Evolutionary conservation across 768 basidiomycete species (phyloP), one percentile per base, ranked within the genome.

Genomic region (Kwoniella dejecticola): DNA sequence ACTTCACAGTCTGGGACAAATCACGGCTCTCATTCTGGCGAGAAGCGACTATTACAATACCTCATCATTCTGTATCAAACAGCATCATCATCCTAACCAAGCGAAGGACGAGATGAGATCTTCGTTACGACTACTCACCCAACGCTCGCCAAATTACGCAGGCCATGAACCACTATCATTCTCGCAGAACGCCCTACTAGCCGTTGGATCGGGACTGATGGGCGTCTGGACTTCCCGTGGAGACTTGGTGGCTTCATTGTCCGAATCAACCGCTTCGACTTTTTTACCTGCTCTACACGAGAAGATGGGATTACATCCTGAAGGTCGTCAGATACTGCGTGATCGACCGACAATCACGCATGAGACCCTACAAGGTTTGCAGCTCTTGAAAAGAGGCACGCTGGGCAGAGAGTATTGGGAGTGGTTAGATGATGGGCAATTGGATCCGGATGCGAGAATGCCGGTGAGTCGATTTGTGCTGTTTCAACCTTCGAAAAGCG

Each of bases 171-270:
- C 89, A 12, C 82, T 98, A 44, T 89, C 84, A 72, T 81, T 83
- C 71, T 87, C 93, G 70, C 90, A 97, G 79, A 89, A 88, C 75
- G 86, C 86, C 11, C 84, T 98, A 64, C 84, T 97, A 47, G 88
- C 91, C 10, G 84, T 85, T 13, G 96, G 96, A 8, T 89, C 90
- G 13, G 93, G 89, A 0, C 76, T 92, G 49, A 86, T 90, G 83
- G 72, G 72, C 11, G 86, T 90, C 13, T 81, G 97, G 13, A 80
- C 84, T 27, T 83, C 85, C 29, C 83, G 95, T 75, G 91, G 87
- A 65, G 95, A 99, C 78, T 91, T 99, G 88, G 85, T 98, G 41
- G 94, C 96, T 11, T 89, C 91, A 4, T 83, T 97, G 8, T 91
- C 91, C 23, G 96, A 97, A 79, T 91, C 91, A 1, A 93, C 95